These are phyloP conservation scores for Ramaria rubella DNA, from an alignment of 768 basidiomycete species.

Conservation along the genomic window DNA sequence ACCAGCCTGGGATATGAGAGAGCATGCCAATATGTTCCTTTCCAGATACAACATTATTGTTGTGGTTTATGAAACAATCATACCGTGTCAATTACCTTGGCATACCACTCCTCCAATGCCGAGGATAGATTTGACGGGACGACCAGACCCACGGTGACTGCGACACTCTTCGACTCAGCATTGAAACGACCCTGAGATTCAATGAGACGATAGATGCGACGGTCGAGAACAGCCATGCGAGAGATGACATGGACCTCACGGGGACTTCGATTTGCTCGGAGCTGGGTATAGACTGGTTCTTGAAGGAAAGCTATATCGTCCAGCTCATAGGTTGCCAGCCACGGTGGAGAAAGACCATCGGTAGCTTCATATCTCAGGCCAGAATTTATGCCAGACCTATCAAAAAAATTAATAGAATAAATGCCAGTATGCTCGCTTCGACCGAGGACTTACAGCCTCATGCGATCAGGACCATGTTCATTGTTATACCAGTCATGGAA, in stretches of 20 bases:
- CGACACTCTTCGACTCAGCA: slow-evolving; percentile 16
- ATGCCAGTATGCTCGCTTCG: too few relatives aligned
- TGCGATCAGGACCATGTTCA: slow-evolving; percentile 45
- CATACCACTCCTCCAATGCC: slow-evolving; percentile 26
- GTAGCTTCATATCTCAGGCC: slow-evolving; percentile 30
- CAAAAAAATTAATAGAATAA: not conserved
- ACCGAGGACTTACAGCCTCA: slow-evolving; percentile 12
- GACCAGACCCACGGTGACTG: slow-evolving; percentile 21
- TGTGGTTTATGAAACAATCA: not conserved
- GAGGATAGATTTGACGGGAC: slow-evolving; percentile 21
- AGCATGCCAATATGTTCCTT: slow-evolving; percentile 32
- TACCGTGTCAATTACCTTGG: slow-evolving; percentile 5
- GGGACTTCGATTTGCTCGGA: slow-evolving; percentile 29
- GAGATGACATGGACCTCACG: slow-evolving; percentile 17
- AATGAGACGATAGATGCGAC: slow-evolving; percentile 22
- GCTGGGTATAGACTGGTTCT: slow-evolving; percentile 27
- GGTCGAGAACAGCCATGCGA: slow-evolving; percentile 28
- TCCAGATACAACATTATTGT: not conserved
- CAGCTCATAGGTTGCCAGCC: slow-evolving; percentile 34
- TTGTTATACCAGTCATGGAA: slow-evolving; percentile 52
- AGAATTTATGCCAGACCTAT: slow-evolving; percentile 28
- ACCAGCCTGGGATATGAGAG: slow-evolving; percentile 36
- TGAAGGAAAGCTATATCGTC: slow-evolving; percentile 25
- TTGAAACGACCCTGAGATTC: not conserved
- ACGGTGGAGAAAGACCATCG: slow-evolving; percentile 31